Base-by-base conservation (phyloP, 2,329 filamentous ascomycete species). In the Chlorencoelia australis region DNA sequence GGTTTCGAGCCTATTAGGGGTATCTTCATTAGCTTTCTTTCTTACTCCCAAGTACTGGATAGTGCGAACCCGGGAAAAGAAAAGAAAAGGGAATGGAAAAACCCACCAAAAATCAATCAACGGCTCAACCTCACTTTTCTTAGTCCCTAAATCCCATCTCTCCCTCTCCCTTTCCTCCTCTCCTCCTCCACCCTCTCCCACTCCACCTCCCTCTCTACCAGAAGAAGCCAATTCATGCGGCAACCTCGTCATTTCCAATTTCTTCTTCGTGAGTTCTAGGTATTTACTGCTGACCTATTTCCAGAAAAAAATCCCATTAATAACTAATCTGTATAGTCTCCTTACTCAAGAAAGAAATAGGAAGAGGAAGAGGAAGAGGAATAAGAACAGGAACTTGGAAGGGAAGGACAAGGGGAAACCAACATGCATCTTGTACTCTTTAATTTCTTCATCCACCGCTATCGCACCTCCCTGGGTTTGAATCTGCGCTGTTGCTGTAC, bases 241-340 rank as follows among this genome's bases (percentile, higher is more conserved):
- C 19, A 82, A 58, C 40, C 79, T 65, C 15, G 75, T 76, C 30
- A 82, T 64, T 50, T 81, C 73, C 7, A 83, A 64, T 55, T 83
- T 84, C 54, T 74, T 70, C 51, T 63, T 69, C 5, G 79, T 83
- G 41, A 82, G 64, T 30, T 80, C 70, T 1, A 83, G 65, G 54
- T 82, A 82, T 49, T 71, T 74, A 37, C 68, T 71, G 2, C 77
- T 81, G 11, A 82, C 71, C 76, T 80, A 38, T 6, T 14, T 11
- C 4, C 3, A n/a, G n/a, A n/a, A n/a, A n/a, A n/a, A n/a, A n/a
- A 7, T 5, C 20, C 25, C 10, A 33, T 35, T 15, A 35, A 17
- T 30, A 14, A 15, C 7, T 21, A 33, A 10, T 24, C 10, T 18
- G 16, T 34, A n/a, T 14, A 19, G 13, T 17, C n/a, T 10, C 22